Base-by-base conservation (phyloP, 2,329 filamentous ascomycete genomes). In the Ilyonectria destructans region DNA sequence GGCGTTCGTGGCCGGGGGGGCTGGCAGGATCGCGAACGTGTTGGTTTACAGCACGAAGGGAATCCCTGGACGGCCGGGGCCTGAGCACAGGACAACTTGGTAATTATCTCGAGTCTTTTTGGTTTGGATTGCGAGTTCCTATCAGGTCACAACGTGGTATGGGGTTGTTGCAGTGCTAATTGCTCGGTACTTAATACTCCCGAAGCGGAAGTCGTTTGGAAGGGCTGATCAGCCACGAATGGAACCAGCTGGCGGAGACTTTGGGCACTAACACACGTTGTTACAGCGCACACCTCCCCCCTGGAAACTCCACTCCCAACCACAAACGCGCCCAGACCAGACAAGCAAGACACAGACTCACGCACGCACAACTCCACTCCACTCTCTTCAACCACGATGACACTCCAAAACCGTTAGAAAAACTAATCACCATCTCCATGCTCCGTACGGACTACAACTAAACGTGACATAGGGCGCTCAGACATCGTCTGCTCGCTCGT, bases 1-100 rank as follows among this genome's bases (percentile, higher is more conserved):
- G 71, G 70, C 57, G 70, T 74, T 75, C 71, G 59, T 70, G 63
- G 68, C 67, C 31, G 60, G 71, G 69, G 71, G 69, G 70, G 62
- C 69, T 45, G 19, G 48, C 29, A 55, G 46, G 26, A 60, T 55
- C 66, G 52, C 45, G 40, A 59, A 58, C 46, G 35, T 29, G 54
- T 57, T 51, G 26, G 43, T 48, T 51, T 49, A 57, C 26, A 23
- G 21, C 4, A 23, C 54, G 19, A 29, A 35, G 33, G 45, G 37
- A 51, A 37, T 29, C 17, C 33, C 33, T 37, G 33, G 57, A 37
- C 31, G n/a, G 43, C 7, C 7, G 31, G n/a, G 15, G 15, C 6
- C 40, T n/a, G n/a, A 19, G 40, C 40, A 43, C 17, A 43, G 40
- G 40, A 17, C 40, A 43, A 17, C 7, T 33, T 43, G 6, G 40